Conservation (phyloP, 2,329 filamentous ascomycete species). For the Neocatenulostroma microsporum region DNA sequence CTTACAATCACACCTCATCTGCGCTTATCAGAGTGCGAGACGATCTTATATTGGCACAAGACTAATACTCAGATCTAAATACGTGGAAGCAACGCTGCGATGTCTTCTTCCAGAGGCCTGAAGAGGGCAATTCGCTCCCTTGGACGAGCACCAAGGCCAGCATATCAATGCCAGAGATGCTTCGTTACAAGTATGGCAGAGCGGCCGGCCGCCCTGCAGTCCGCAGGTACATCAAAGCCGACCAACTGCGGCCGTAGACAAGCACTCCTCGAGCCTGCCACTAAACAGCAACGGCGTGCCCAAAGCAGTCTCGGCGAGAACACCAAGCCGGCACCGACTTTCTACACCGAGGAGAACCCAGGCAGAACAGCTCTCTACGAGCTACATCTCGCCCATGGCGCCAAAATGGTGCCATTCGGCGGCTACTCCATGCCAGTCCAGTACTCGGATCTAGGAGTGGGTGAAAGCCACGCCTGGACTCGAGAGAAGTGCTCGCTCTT, state of each 20-base stretch:
- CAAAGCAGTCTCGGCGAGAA: conserved; percentile 19
- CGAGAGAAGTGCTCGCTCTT: conserved; percentile 82
- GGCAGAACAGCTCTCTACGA: conserved; percentile 64
- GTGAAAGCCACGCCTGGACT: conserved; percentile 84
- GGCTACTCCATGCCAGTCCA: conserved; percentile 90
- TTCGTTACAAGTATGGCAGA: neutral
- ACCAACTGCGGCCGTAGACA: too few relatives aligned
- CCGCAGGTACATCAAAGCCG: too few relatives aligned
- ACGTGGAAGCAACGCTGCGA: conserved; percentile 1
- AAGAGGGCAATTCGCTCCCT: conserved; percentile 1
- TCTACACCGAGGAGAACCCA: conserved; percentile 23
- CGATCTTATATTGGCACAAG: too few relatives aligned
- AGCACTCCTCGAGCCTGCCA: neutral
- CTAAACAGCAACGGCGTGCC: conserved; percentile 12
- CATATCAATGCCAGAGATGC: neutral
- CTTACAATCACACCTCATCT: too few relatives aligned
- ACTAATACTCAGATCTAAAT: neutral
- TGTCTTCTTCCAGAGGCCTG: neutral
- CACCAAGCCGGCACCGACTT: conserved; percentile 22
- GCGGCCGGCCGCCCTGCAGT: too few relatives aligned
- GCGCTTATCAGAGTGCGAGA: too few relatives aligned
- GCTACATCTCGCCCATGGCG: conserved; percentile 68
- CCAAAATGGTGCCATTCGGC: conserved; percentile 94
- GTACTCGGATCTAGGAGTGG: conserved; percentile 68
- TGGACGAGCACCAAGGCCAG: neutral